A percentile compares a stretch with the other conserved stretches of the same genome.
Conservation (phyloP, 306 rosid species). For the Quercus bicolor region DNA sequence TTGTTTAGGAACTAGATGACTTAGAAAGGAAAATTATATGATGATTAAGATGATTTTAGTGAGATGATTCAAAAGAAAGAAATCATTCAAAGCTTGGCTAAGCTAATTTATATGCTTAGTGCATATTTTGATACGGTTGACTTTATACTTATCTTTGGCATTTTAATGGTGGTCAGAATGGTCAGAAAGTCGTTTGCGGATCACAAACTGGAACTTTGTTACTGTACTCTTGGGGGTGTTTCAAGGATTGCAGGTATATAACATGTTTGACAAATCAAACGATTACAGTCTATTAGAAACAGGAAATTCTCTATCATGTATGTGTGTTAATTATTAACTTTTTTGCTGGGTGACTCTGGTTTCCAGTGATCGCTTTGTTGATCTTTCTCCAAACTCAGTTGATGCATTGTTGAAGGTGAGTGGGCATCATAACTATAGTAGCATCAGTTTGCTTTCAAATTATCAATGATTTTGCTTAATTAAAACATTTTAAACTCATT, state of each 20-base stretch:
- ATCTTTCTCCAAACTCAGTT: slow-evolving; percentile 68
- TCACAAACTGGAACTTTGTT: slow-evolving; percentile 72
- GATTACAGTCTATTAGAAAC: background rate
- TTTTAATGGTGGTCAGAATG: slow-evolving; percentile 50
- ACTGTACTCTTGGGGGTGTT: slow-evolving; percentile 86
- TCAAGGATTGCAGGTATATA: slow-evolving; percentile 83
- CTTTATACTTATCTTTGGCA: background rate
- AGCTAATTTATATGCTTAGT: slow-evolving; percentile 3
- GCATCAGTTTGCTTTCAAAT: slow-evolving; percentile 8
- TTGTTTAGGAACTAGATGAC: background rate
- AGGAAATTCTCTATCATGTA: background rate
- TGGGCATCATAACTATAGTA: slow-evolving; percentile 11
- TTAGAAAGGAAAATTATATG: background rate
- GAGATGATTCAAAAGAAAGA: background rate
- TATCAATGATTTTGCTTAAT: background rate
- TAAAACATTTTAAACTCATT: background rate
- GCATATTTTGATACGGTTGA: background rate
- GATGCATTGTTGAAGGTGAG: slow-evolving; percentile 82
- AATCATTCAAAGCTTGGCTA: background rate
- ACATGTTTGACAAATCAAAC: background rate
- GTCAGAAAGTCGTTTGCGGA: slow-evolving; percentile 83
- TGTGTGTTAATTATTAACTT: slow-evolving; percentile 9
- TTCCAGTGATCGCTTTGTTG: slow-evolving; percentile 78
- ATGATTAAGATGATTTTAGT: background rate
- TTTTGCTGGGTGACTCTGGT: slow-evolving; percentile 29